Evolutionary conservation across 148 eudicot species (phyloP).

Genomic region (Camellia lanceoleosa): DNA sequence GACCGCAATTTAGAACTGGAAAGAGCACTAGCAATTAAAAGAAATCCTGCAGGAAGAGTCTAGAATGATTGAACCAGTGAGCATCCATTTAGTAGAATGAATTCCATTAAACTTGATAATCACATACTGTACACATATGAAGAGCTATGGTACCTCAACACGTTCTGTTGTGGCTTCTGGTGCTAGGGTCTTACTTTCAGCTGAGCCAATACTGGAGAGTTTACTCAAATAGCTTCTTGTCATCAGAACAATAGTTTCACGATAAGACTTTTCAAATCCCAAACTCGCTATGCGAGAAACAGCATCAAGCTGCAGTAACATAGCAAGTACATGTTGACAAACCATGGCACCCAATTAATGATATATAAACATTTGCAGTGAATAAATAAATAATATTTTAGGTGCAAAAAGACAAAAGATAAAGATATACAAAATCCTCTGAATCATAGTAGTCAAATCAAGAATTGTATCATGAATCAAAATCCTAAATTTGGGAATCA

Average conservation of each 20-base stretch:
- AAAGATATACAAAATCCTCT: neutral
- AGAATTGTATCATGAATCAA: too few species aligned
- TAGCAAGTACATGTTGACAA: constrained; percentile 31
- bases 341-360: constrained; percentile 11
- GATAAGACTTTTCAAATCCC: constrained; percentile 96
- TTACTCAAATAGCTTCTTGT: constrained; percentile 86
- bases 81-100: constrained; percentile 28
- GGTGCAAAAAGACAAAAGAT: neutral
- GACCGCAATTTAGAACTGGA: constrained; percentile 60
- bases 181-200: constrained; percentile 81
- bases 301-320: constrained; percentile 91
- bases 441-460: neutral
- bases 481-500: too few species aligned
- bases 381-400: neutral
- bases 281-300: constrained; percentile 91
- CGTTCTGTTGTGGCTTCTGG: constrained; percentile 96
- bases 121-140: constrained; percentile 5
- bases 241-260: constrained; percentile 92
- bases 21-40: constrained; percentile 70
- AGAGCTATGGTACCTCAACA: constrained; percentile 67
- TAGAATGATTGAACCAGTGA: constrained; percentile 67
- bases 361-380: constrained; percentile 3
- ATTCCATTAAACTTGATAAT: constrained; percentile 13
- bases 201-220: constrained; percentile 79
- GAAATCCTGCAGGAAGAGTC: constrained; percentile 98